A percentile compares a stretch with the other conserved stretches of the same genome.
phyloP scores from a whole-genome alignment of 2,329 filamentous ascomycete species.

The Helicocarpus griseus region DNA sequence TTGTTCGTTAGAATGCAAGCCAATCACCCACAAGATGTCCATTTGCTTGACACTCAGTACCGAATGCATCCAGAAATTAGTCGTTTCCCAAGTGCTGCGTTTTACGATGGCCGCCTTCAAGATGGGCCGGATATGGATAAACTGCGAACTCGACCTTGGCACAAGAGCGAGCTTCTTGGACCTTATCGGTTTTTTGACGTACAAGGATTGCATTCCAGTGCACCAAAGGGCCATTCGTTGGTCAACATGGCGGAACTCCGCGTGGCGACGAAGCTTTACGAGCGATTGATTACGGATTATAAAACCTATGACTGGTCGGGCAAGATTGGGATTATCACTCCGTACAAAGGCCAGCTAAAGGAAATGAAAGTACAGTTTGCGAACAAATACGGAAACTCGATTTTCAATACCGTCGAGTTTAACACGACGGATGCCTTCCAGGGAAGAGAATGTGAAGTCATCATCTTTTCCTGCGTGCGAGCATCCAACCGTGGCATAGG shows the following conservation, averaged over 20 bases:
- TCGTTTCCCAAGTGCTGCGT: slow-evolving; percentile 76
- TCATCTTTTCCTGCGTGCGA: slow-evolving; percentile 97
- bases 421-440: slow-evolving; percentile 99
- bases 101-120: slow-evolving; percentile 80
- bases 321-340: slow-evolving; percentile 94
- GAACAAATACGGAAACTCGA: slow-evolving; percentile 60
- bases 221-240: slow-evolving; percentile 76
- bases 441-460: slow-evolving; percentile 91
- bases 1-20: slow-evolving; percentile 97
- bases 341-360: slow-evolving; percentile 86
- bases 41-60: slow-evolving; percentile 94
- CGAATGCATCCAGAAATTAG: slow-evolving; percentile 99
- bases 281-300: slow-evolving; percentile 67
- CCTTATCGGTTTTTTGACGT: slow-evolving; percentile 98
- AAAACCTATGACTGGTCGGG: slow-evolving; percentile 58
- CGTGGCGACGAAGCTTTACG: slow-evolving; percentile 76
- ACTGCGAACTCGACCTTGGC: slow-evolving; percentile 74
- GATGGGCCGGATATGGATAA: slow-evolving; percentile 76
- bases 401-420: slow-evolving; percentile 80
- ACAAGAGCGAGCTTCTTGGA: slow-evolving; percentile 66
- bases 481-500: slow-evolving; percentile 88
- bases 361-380: slow-evolving; percentile 69
- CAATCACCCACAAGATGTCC: slow-evolving; percentile 78
- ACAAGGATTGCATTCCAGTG: slow-evolving; percentile 71
- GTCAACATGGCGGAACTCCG: slow-evolving; percentile 82